Percentiles rank a stretch among this genome's conserved stretches.
phyloP scores from a whole-genome alignment of 2,329 filamentous ascomycete species.

The Pseudocercospora fuligena region DNA sequence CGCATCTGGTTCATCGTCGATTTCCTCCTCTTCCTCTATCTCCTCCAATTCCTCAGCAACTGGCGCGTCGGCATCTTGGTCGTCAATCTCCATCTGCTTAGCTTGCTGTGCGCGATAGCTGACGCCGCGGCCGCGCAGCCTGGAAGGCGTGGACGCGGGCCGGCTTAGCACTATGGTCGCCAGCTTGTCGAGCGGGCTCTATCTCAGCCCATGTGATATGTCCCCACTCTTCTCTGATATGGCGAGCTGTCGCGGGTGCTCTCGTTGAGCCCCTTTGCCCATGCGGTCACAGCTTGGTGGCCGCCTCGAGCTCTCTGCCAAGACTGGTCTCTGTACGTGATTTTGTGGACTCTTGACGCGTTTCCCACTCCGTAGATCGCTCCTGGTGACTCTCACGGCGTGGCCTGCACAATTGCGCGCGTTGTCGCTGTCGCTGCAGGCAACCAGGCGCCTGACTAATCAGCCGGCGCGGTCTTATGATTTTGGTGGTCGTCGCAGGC shows the following conservation, averaged over 20 bases:
- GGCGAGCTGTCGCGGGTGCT: slow-evolving; percentile 13
- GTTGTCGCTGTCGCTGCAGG: slow-evolving; percentile 17
- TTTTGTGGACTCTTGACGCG: slow-evolving; percentile 23
- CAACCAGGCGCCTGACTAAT: slow-evolving; percentile 25
- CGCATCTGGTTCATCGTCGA: slow-evolving; percentile 42
- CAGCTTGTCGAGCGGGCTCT: slow-evolving; percentile 34
- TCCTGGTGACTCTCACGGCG: slow-evolving; percentile 2
- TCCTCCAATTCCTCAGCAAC: slow-evolving; percentile 37
- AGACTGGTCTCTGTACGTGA: slow-evolving; percentile 25
- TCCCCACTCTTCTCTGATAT: neutral
- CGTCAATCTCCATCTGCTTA: slow-evolving; percentile 32
- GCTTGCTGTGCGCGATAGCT: slow-evolving; percentile 34
- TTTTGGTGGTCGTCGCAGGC: slow-evolving; percentile 12
- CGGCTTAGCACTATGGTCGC: slow-evolving; percentile 41
- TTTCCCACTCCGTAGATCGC: slow-evolving; percentile 14
- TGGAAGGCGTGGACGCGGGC: slow-evolving; percentile 38
- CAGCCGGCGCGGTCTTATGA: slow-evolving; percentile 9
- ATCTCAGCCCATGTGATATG: slow-evolving; percentile 29
- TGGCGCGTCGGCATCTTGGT: slow-evolving; percentile 34
- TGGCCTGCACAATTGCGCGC: slow-evolving; percentile 17
- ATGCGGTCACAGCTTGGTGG: slow-evolving; percentile 20
- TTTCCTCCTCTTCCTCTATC: slow-evolving; percentile 32
- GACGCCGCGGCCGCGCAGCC: slow-evolving; percentile 42
- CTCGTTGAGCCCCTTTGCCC: slow-evolving; percentile 5
- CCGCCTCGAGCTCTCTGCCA: slow-evolving; percentile 20